A percentile compares a stretch with the other conserved stretches of the same genome.
These are phyloP conservation scores for Stipa capillata DNA, from an alignment of 176 grass and related monocot species.

Conservation along the genomic window DNA sequence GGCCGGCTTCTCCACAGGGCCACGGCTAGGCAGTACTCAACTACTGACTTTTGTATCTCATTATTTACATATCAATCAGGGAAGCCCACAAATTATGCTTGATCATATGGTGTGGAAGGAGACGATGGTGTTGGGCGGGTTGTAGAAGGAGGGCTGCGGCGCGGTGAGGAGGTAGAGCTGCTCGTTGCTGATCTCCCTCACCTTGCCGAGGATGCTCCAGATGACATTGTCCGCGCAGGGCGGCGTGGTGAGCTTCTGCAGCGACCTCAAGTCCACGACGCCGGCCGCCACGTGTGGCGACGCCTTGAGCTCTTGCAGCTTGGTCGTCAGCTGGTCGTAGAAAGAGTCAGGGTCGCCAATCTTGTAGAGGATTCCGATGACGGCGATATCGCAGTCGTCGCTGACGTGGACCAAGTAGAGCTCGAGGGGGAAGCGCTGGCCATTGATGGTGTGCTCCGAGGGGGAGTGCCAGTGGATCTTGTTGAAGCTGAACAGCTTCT, in stretches of 20 bases:
- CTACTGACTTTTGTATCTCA: too few species aligned
- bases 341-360: conserved; percentile 41
- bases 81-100: too few species aligned
- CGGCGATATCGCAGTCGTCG: conserved; percentile 10
- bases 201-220: conserved; percentile 75
- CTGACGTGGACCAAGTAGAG: conserved; percentile 56
- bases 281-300: conserved; percentile 1
- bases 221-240: conserved; percentile 65
- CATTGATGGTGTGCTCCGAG: conserved; percentile 79
- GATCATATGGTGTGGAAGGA: neutral
- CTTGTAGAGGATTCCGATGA: conserved; percentile 52
- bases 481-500: conserved; percentile 33
- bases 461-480: conserved; percentile 62
- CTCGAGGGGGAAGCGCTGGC: conserved; percentile 54
- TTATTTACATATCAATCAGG: too few species aligned
- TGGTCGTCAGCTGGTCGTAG: conserved; percentile 35
- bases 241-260: conserved; percentile 65
- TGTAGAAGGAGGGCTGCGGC: conserved; percentile 38
- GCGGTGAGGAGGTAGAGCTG: conserved; percentile 26
- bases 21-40: too few species aligned
- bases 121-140: conserved; percentile 13
- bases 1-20: too few species aligned
- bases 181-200: conserved; percentile 48
- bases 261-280: conserved; percentile 8
- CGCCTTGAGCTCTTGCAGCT: neutral